phyloP scores from a whole-genome alignment of 1,284 basidiomycete species.

The Ceratobasidium theobromae region DNA sequence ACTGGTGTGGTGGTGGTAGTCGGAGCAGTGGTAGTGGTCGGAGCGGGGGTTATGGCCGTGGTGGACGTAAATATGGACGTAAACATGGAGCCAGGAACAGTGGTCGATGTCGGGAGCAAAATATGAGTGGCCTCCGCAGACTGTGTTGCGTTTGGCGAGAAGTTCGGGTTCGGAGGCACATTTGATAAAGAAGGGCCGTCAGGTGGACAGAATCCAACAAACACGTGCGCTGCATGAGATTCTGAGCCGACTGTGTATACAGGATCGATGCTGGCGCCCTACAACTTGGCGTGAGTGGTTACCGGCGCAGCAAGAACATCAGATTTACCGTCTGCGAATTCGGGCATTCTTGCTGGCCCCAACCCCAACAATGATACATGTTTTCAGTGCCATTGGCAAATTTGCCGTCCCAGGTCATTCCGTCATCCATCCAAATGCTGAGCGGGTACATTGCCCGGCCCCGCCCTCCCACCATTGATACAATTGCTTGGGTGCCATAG shows the following conservation, averaged over 20 bases:
- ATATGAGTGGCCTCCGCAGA: background rate
- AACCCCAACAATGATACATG: conserved; percentile 23
- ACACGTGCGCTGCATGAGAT: background rate
- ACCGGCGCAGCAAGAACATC: background rate
- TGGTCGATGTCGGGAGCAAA: background rate
- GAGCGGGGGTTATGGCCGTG: too few species aligned
- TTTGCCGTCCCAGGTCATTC: background rate
- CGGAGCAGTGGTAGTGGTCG: background rate
- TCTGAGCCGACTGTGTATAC: background rate
- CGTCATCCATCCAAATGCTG: conserved; percentile 19
- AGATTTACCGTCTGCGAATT: conserved; percentile 2
- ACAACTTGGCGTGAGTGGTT: background rate
- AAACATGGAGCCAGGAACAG: background rate
- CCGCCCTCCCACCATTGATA: background rate
- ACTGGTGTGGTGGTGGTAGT: background rate
- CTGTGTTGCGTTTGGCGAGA: background rate
- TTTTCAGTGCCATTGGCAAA: background rate
- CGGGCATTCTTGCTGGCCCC: background rate
- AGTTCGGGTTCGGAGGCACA: background rate
- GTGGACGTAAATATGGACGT: background rate
- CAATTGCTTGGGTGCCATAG: background rate
- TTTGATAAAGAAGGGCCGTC: background rate
- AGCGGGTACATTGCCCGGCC: conserved; percentile 15
- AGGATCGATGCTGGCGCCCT: background rate
- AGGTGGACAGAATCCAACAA: conserved; percentile 15